These are phyloP conservation scores for Zizania latifolia DNA, from an alignment of 176 grass and related monocot species.

Conservation along the genomic window DNA sequence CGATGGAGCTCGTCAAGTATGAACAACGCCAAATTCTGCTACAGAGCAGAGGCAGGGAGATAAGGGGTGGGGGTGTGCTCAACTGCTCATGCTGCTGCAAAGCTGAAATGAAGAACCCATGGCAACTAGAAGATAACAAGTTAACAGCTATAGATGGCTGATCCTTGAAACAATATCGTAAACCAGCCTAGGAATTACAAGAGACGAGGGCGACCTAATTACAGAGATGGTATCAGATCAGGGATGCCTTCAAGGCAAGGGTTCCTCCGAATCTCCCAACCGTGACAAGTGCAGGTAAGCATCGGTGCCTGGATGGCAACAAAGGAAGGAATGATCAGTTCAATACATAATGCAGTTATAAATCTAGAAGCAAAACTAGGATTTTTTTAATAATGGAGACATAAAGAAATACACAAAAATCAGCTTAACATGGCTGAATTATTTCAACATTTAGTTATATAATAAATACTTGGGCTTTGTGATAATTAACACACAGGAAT, in stretches of 20 bases:
- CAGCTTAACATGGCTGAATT: background rate
- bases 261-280: slow-evolving; percentile 69
- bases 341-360: background rate
- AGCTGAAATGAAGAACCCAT: background rate
- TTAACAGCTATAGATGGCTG: slow-evolving; percentile 22
- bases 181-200: slow-evolving; percentile 24
- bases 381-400: background rate
- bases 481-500: background rate
- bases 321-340: background rate
- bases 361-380: too few relatives aligned
- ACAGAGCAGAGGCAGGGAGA: background rate
- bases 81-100: slow-evolving; percentile 3
- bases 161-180: slow-evolving; percentile 17
- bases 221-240: background rate
- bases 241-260: slow-evolving; percentile 37
- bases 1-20: background rate
- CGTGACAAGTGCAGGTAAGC: slow-evolving; percentile 73
- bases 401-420: background rate
- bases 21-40: background rate
- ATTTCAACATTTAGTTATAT: background rate
- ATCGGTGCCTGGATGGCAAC: slow-evolving; percentile 46
- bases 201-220: slow-evolving; percentile 29
- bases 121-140: background rate
- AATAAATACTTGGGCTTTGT: background rate
- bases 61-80: background rate